A percentile compares a stretch with the other conserved stretches of the same genome.
phyloP scores from a whole-genome alignment of 176 grass and related monocot genomes.

The Alloteropsis semialata region DNA sequence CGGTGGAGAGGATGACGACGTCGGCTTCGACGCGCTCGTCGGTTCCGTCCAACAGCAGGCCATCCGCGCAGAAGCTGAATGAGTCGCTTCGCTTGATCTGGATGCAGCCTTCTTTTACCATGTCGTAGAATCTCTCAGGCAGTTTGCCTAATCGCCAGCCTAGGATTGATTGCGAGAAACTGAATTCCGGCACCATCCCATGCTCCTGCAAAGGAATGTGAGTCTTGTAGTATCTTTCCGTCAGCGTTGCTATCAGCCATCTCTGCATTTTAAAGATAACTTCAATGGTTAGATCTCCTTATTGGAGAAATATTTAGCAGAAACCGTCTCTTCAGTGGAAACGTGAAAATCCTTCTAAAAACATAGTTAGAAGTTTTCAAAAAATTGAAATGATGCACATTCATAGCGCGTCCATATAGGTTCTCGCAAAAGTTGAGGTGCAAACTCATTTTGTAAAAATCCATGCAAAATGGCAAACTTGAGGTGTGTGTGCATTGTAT shows the following conservation, averaged over 20 bases:
- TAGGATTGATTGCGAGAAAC: conserved; percentile 8
- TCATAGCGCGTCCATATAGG: too few relatives aligned
- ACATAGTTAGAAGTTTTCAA: too few relatives aligned
- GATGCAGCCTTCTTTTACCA: conserved; percentile 47
- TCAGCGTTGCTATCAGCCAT: conserved; percentile 31
- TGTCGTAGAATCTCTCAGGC: conserved; percentile 47
- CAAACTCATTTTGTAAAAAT: too few relatives aligned
- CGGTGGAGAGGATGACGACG: conserved; percentile 51
- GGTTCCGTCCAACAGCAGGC: conserved; percentile 3
- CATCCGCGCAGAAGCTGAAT: conserved; percentile 30
- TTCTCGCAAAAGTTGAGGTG: too few relatives aligned
- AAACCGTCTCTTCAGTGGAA: too few relatives aligned
- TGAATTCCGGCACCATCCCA: conserved; percentile 51
- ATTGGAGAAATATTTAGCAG: too few relatives aligned
- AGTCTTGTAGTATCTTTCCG: conserved; percentile 29
- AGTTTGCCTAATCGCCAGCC: conserved; percentile 31
- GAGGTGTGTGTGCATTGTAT: too few relatives aligned
- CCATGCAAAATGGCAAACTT: too few relatives aligned
- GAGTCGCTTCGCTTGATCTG: not conserved
- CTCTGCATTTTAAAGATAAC: conserved; percentile 5
- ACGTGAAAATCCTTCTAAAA: too few relatives aligned
- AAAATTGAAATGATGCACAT: too few relatives aligned
- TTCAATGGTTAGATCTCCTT: too few relatives aligned
- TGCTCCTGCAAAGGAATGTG: conserved; percentile 43
- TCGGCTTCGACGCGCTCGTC: conserved; percentile 17